phyloP scores from a whole-genome alignment of 768 basidiomycete genomes.

The Erythrobasidium yunnanense region DNA sequence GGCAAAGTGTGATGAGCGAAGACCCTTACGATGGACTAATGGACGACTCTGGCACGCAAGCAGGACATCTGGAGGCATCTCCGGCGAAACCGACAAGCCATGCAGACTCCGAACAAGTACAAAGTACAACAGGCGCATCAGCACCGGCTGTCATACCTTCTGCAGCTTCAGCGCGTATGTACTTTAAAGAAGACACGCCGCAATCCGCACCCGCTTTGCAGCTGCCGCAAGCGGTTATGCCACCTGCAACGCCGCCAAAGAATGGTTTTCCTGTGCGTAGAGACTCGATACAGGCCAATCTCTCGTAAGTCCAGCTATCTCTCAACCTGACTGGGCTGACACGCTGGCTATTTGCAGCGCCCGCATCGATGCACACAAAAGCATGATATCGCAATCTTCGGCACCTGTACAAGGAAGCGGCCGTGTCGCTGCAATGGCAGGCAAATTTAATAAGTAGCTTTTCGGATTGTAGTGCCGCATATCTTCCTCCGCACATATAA shows the following conservation, averaged over 20 bases:
- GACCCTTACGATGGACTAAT: constrained; percentile 19
- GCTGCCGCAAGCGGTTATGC: not conserved
- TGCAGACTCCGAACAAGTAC: not conserved
- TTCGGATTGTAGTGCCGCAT: too few species aligned
- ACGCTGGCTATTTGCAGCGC: too few species aligned
- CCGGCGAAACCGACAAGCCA: not conserved
- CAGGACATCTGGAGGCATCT: not conserved
- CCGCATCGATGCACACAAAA: not conserved
- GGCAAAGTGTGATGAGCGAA: not conserved
- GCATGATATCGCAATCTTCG: not conserved
- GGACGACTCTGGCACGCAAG: not conserved
- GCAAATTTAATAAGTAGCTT: not conserved
- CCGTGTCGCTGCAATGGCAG: not conserved
- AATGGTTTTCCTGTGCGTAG: too few species aligned
- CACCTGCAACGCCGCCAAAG: not conserved
- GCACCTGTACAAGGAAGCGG: not conserved
- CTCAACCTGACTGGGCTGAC: too few species aligned
- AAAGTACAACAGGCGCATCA: not conserved
- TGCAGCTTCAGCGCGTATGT: not conserved
- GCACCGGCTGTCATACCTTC: not conserved
- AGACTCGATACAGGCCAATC: too few species aligned
- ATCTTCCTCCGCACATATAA: too few species aligned
- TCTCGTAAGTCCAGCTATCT: too few species aligned
- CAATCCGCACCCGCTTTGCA: not conserved
- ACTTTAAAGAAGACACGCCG: not conserved